A percentile compares a stretch with the other conserved stretches of the same genome.
Conservation (phyloP, 345 rosid species). For the Cochlearia excelsa region DNA sequence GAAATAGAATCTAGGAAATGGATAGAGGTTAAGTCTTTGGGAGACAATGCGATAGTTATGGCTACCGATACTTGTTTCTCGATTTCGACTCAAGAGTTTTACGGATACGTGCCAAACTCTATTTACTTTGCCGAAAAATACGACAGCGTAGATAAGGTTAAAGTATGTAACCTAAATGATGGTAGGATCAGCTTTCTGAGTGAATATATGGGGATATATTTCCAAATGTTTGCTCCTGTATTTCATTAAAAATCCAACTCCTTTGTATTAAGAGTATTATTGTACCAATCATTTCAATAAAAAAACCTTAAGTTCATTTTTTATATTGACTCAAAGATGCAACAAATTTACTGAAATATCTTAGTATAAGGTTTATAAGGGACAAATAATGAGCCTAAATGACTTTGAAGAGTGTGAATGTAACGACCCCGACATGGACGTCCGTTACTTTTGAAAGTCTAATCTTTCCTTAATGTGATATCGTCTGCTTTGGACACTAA, state of each 20-base stretch:
- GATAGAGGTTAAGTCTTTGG: constrained; percentile 31
- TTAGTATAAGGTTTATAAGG: too few species aligned
- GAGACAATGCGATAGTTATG: constrained; percentile 25
- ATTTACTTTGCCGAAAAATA: constrained; percentile 11
- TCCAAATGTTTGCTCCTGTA: constrained; percentile 14
- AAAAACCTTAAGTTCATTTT: too few species aligned
- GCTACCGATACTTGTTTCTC: constrained; percentile 32
- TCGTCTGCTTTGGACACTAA: too few species aligned
- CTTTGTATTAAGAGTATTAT: background rate
- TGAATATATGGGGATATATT: background rate
- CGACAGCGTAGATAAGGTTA: background rate
- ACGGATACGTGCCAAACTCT: constrained; percentile 8
- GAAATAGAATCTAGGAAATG: constrained; percentile 31
- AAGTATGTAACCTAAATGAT: background rate
- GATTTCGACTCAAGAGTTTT: constrained; percentile 22
- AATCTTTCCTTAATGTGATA: too few species aligned
- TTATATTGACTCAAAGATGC: too few species aligned
- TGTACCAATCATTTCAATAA: too few species aligned
- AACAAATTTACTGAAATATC: too few species aligned
- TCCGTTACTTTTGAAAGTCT: too few species aligned
- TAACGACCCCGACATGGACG: too few species aligned
- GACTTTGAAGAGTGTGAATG: too few species aligned
- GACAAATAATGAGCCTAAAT: too few species aligned
- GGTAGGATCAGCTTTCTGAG: background rate
- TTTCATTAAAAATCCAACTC: background rate